Base-by-base conservation (phyloP, 208 protist genomes). In the Trichomonas tenax region DNA sequence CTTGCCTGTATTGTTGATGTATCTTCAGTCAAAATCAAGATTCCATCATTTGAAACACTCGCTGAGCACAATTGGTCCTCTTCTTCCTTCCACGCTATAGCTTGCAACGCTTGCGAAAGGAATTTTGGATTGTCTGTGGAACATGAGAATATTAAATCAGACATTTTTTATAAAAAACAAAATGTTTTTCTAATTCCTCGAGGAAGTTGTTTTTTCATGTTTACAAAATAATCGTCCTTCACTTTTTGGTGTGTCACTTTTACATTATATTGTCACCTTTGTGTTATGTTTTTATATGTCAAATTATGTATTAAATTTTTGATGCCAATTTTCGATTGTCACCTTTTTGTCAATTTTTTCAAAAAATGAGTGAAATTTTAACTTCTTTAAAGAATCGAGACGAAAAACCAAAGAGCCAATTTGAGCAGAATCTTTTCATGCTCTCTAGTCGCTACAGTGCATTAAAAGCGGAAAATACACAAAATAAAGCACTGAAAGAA, bases 11-110 rank as follows among this genome's bases (percentile, higher is more conserved):
- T 23, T 34, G 45, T 44, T 1, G 40, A 34, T 34, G 45, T 31
- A 51, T 93, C 86, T 93, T 93, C 86, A 51, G 86, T 93, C 21
- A 93, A 51, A 38, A 93, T 48, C 44, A 93, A 51, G 21, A 93
- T 93, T 51, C 86, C 86, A 51, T 34, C 44, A 11, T 17, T 34
- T 31, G 86, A 93, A 51, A 93, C 86, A 38, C 44, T 93, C 11
- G 45, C 44, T 58, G 86, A 93, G 31, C 86, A 93, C 26, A 44
- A 41, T 51, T 93, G 86, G 14, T 34, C 14, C 26, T 93, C 86
- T 10, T 41, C 10, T 6, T 51, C 26, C 31, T 93, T 93, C 86
- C 86, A 93, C 0, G 40, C 44, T 17, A 93, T 51, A 6, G 86
- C 86, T 17, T 49, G 2, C 3, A 93, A 26, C 15, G 86, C 40